Evolutionary conservation across 495 filamentous ascomycete genomes (phyloP).

Genomic region (Penicillium antarcticum): DNA sequence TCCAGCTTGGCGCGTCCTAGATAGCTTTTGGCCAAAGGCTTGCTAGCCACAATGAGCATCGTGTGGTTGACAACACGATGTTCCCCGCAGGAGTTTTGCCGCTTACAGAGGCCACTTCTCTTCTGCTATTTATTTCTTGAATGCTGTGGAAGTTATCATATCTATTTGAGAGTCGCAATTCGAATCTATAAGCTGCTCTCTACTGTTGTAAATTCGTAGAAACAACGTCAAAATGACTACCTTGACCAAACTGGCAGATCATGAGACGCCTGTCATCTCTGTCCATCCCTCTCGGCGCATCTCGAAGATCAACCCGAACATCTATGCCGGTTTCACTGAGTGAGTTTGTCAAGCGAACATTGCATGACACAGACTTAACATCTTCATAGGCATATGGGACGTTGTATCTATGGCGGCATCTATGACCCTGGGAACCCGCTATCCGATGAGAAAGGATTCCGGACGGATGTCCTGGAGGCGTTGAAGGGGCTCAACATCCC

Average conservation of each 20-base stretch:
- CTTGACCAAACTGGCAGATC: conserved; percentile 60
- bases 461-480: conserved; percentile 68
- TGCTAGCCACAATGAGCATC: background rate
- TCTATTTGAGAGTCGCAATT: background rate
- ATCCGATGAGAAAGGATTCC: conserved; percentile 71
- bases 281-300: conserved; percentile 57
- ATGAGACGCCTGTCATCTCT: conserved; percentile 56
- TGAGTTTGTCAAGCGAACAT: conserved; percentile 25
- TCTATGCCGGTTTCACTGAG: conserved; percentile 77
- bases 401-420: conserved; percentile 82
- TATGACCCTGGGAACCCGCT: conserved; percentile 69
- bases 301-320: conserved; percentile 68
- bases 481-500: conserved; percentile 68
- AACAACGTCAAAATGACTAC: conserved; percentile 53
- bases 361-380: conserved; percentile 5
- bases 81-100: conserved; percentile 30
- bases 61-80: background rate
- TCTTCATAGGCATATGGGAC: conserved; percentile 66
- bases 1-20: no score
- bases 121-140: background rate
- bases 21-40: background rate
- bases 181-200: background rate
- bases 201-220: background rate
- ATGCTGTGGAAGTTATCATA: background rate
- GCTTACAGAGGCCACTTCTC: background rate